Conservation (phyloP, 495 filamentous ascomycete species). For the Penicillium fimorum region DNA sequence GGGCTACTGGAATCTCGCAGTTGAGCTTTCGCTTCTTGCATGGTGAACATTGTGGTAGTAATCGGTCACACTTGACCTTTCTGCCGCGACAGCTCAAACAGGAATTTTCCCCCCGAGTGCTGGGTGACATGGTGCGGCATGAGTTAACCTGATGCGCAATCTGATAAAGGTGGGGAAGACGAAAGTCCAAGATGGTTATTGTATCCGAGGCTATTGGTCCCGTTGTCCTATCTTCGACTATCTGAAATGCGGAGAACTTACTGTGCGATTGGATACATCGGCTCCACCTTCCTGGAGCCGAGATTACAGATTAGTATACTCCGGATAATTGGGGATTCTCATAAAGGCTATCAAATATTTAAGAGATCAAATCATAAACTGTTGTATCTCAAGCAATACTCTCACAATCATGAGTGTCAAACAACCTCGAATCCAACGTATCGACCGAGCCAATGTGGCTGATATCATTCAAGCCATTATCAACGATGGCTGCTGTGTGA, state of each 20-base stretch:
- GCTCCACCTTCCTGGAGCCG: conserved; percentile 8
- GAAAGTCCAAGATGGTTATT: too few relatives aligned
- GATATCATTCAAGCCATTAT: conserved; percentile 7
- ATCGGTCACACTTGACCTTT: conserved; percentile 8
- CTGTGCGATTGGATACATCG: too few relatives aligned
- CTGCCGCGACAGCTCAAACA: conserved; percentile 1
- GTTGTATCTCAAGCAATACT: too few relatives aligned
- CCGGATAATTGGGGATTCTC: background rate
- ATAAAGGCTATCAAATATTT: too few relatives aligned
- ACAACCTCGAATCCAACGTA: conserved; percentile 3
- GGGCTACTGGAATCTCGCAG: conserved; percentile 1
- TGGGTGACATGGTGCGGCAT: background rate
- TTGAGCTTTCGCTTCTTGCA: conserved; percentile 8
- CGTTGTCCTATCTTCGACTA: too few relatives aligned
- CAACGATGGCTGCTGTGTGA: conserved; percentile 22
- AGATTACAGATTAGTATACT: too few relatives aligned
- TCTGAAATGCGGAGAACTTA: conserved; percentile 7
- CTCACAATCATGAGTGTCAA: conserved; percentile 5
- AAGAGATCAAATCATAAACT: background rate
- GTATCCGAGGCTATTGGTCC: background rate
- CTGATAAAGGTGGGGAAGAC: too few relatives aligned
- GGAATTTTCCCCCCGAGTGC: background rate
- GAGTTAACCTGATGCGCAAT: background rate
- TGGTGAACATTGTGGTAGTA: conserved; percentile 1
- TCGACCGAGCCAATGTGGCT: background rate